A percentile compares a stretch with the other conserved stretches of the same genome.
These are phyloP conservation scores for Pisolithus tinctorius DNA, from an alignment of 768 basidiomycete species.

Conservation along the genomic window DNA sequence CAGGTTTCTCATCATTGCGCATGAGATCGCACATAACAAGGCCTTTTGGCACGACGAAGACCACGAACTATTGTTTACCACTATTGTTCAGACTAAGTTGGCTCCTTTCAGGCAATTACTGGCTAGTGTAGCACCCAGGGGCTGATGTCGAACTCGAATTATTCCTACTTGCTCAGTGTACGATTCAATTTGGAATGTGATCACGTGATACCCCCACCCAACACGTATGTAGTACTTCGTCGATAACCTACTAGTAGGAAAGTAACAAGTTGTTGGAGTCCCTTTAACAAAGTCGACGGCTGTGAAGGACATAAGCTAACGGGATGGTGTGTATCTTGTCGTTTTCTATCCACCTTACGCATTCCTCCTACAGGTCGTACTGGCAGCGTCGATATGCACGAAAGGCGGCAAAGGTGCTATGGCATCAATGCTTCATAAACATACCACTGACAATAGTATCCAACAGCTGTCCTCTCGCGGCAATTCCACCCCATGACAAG, in stretches of 20 bases:
- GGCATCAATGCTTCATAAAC: background rate
- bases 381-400: slow-evolving; percentile 92
- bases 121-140: background rate
- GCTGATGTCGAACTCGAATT: too few relatives aligned
- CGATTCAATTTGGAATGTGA: too few relatives aligned
- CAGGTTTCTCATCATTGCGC: slow-evolving; percentile 24
- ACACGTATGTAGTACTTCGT: too few relatives aligned
- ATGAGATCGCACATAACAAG: slow-evolving; percentile 21
- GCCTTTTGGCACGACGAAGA: slow-evolving; percentile 20
- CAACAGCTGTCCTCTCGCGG: slow-evolving; percentile 84
- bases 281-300: too few relatives aligned
- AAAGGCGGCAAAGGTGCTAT: slow-evolving; percentile 83
- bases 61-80: slow-evolving; percentile 16
- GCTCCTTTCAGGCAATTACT: background rate
- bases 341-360: background rate
- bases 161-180: too few relatives aligned
- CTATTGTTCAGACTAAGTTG: slow-evolving; percentile 7
- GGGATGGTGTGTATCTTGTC: slow-evolving; percentile 17
- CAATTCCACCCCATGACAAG: slow-evolving; percentile 93
- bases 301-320: background rate
- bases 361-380: slow-evolving; percentile 60
- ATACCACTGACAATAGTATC: background rate
- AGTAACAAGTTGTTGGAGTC: too few relatives aligned
- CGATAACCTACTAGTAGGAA: too few relatives aligned
- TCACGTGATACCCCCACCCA: too few relatives aligned